phyloP scores from a whole-genome alignment of 352 stramenopile species.

The Phytophthora palmivora region DNA sequence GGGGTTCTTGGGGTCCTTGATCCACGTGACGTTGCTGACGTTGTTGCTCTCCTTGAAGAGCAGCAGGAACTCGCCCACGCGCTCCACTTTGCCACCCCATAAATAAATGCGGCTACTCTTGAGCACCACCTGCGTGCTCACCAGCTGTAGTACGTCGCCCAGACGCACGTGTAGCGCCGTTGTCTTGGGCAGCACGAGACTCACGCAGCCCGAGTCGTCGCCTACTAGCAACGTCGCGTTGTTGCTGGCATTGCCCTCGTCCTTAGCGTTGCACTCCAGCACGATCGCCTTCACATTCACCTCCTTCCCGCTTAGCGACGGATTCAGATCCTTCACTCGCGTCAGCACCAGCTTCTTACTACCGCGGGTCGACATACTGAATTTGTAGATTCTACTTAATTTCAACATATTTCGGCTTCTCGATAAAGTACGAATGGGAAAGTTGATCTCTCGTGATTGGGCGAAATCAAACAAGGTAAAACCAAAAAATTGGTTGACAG shows the following conservation, averaged over 20 bases:
- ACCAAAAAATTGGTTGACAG: too few relatives aligned
- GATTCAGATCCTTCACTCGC: conserved; percentile 80
- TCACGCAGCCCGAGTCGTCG: conserved; percentile 84
- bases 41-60: conserved; percentile 88
- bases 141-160: conserved; percentile 79
- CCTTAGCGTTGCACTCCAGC: conserved; percentile 85
- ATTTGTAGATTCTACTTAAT: not conserved
- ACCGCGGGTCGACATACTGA: conserved; percentile 28
- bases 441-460: too few relatives aligned
- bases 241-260: conserved; percentile 72
- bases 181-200: conserved; percentile 79
- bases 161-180: conserved; percentile 71
- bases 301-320: conserved; percentile 65
- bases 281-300: conserved; percentile 81
- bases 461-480: too few relatives aligned
- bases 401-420: too few relatives aligned
- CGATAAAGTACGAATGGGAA: too few relatives aligned
- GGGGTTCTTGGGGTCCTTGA: conserved; percentile 80
- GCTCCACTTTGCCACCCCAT: conserved; percentile 84
- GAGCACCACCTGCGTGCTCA: conserved; percentile 74
- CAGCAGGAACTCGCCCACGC: conserved; percentile 85
- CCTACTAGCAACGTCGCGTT: conserved; percentile 87
- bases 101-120: conserved; percentile 84
- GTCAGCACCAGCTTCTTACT: conserved; percentile 66
- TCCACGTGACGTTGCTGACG: conserved; percentile 84